Base-by-base conservation (phyloP, 257 asterid genomes). In the Dorcoceras hygrometricum region DNA sequence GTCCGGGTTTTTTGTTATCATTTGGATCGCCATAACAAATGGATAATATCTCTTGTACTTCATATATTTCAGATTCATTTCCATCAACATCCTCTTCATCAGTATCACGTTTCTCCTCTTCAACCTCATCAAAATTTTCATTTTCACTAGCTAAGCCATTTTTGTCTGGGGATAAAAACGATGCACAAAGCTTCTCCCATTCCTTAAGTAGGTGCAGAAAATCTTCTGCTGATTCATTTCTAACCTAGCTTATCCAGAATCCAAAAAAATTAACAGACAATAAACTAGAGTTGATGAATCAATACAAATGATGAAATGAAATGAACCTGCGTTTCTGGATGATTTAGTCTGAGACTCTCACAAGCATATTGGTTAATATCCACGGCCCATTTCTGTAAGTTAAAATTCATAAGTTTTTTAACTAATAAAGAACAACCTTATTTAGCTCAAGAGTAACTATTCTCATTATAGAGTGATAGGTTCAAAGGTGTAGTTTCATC, bases 381-480 rank as follows among this genome's bases (percentile, higher is more conserved):
- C 57, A 92, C 87, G 1, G 95, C 96, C 98, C 98, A 92, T 92
- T 84, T 92, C 96, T 91, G 75, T 71, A 43, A 2, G 53, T 18
- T 4, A 23, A 48, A 31, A 48, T 31, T 53, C 8, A 50, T 25
- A 12, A 19, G 6, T 50, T 27, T 11, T 59, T 18, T 20, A 3
- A 18, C 8, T 8, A 48, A 31, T 29, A 54, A 19, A 57, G 25
- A 18, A 50, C 4, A 9, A 54, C 59, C 4, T 22, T 48, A 0
- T 1, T 1, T 3, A 24, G 22, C 23, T 31, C 56, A 11, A 75
- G 18, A 25, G 4, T 7, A 54, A 51, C 57, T 12, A 18, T 12
- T 5, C 19, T 14, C 3, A 12, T 43, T 43, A 8, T 43, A 43
- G 7, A 3, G 51, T 12, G 51, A 43, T 12, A 3, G 16, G 23